Percentiles rank a stretch among this genome's conserved stretches.
phyloP scores from a whole-genome alignment of 2,329 filamentous ascomycete genomes.

The Colletotrichum euphorbiae region DNA sequence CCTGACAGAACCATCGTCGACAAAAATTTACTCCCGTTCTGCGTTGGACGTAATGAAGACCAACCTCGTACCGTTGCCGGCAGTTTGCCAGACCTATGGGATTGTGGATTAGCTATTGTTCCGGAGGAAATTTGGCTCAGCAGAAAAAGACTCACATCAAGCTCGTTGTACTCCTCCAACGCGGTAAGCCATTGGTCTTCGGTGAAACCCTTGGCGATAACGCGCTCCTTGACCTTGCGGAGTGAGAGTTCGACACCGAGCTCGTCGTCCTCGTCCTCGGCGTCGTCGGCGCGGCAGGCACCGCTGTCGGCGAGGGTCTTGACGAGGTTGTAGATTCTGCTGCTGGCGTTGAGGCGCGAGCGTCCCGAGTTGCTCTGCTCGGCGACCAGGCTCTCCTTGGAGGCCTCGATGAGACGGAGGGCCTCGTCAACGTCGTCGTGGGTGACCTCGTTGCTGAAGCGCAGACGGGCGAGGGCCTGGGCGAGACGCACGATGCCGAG shows the following conservation, averaged over 20 bases:
- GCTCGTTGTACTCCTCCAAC: conserved; percentile 86
- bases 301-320: conserved; percentile 88
- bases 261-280: conserved; percentile 66
- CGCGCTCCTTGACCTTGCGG: conserved; percentile 87
- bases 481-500: conserved; percentile 93
- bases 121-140: neutral
- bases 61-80: conserved; percentile 75
- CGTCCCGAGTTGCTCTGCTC: conserved; percentile 69
- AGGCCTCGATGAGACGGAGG: conserved; percentile 88
- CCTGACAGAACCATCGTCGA: neutral
- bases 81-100: conserved; percentile 80
- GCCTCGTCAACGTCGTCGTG: conserved; percentile 97
- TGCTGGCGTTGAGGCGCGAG: conserved; percentile 82
- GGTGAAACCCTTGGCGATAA: conserved; percentile 96
- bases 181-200: conserved; percentile 90
- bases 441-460: conserved; percentile 86
- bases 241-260: conserved; percentile 80
- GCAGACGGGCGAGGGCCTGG: conserved; percentile 90
- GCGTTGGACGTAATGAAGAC: conserved; percentile 70
- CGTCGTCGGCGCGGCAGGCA: conserved; percentile 81
- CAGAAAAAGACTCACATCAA: conserved; percentile 78
- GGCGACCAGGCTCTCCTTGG: conserved; percentile 88
- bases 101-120: conserved; percentile 51
- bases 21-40: conserved; percentile 22
- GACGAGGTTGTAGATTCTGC: conserved; percentile 95